Percentiles rank a stretch among this genome's conserved stretches.
phyloP scores from a whole-genome alignment of 169 alveolate genomes.

The Plasmodium vivax region DNA sequence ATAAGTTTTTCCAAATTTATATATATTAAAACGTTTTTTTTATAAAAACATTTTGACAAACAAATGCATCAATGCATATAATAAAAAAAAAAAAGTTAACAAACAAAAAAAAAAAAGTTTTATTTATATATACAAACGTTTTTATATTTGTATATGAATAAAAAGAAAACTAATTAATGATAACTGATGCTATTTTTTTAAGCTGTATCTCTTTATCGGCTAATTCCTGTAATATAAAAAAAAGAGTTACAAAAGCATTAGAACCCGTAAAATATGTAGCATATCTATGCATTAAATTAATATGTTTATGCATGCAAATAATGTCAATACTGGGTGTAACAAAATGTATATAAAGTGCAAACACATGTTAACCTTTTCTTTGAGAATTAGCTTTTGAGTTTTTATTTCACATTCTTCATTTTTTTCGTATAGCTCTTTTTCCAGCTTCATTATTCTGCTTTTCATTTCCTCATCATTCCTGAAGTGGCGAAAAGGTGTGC shows the following conservation, averaged over 20 bases:
- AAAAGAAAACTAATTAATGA: conserved; percentile 50
- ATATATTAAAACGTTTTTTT: conserved; percentile 20
- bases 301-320: background rate
- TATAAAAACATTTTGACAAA: conserved; percentile 59
- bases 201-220: conserved; percentile 72
- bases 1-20: conserved; percentile 33
- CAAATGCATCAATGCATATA: conserved; percentile 75
- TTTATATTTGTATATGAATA: background rate
- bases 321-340: background rate
- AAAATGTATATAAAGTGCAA: conserved; percentile 6
- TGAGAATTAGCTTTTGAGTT: conserved; percentile 69
- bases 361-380: conserved; percentile 62
- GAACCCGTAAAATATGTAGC: background rate
- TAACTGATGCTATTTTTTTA: conserved; percentile 74
- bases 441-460: conserved; percentile 70
- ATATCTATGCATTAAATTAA: background rate
- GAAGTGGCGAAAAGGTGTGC: background rate
- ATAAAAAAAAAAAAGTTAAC: conserved; percentile 17
- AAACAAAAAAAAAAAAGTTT: conserved; percentile 43
- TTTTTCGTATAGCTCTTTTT: conserved; percentile 69
- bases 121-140: conserved; percentile 1
- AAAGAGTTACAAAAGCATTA: background rate
- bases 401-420: conserved; percentile 75
- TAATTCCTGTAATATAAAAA: conserved; percentile 50
- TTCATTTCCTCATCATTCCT: conserved; percentile 77